Evolutionary conservation across 805 yeast genomes (phyloP), one percentile per base, ranked within the genome.

Genomic region (Candida vartiovaarae): DNA sequence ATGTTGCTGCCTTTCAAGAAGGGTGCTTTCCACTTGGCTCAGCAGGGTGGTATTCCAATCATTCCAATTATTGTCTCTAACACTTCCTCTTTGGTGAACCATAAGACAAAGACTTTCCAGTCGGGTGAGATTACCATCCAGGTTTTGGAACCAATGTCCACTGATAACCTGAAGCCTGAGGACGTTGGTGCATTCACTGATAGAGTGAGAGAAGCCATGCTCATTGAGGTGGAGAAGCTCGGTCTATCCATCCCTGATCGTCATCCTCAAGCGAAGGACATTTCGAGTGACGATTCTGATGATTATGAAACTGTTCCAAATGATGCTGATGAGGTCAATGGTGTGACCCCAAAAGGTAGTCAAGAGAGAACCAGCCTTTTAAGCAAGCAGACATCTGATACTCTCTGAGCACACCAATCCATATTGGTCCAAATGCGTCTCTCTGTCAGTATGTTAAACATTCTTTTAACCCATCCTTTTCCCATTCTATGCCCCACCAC

Each of bases 11-110:
- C 95, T 1, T 88, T 93, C 68, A 93, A 93, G 65, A 93, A 93
- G 62, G 99, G 99, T 43, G 97, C 98, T 0, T 93, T 93, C 80
- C 97, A 93, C 65, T 74, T 93, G 59, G 99, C 99, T 6, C 84
- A 85, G 50, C 95, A 89, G 65, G 95, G 95, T 5, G 79, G 78
- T 35, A 80, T 91, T 32, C 98, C 98, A 20, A 71, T 93, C 40
- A 78, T 93, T 25, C 99, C 99, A 7, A 70, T 84, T 40, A 95
- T 87, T 10, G 89, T 87, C 8, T 78, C 91, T 30, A 93, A 93
- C 68, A 86, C 95, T 42, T 80, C 95, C 4, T 74, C 78, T 29
- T 62, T 93, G 38, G 75, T 85, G 67, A 76, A 77, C 57, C 64
- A 83, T 40, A 75, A 74, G 50, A 64, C 71, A 36, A 75, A 75